Base-by-base conservation (phyloP, 306 rosid species). In the Crotalaria pallida region DNA sequence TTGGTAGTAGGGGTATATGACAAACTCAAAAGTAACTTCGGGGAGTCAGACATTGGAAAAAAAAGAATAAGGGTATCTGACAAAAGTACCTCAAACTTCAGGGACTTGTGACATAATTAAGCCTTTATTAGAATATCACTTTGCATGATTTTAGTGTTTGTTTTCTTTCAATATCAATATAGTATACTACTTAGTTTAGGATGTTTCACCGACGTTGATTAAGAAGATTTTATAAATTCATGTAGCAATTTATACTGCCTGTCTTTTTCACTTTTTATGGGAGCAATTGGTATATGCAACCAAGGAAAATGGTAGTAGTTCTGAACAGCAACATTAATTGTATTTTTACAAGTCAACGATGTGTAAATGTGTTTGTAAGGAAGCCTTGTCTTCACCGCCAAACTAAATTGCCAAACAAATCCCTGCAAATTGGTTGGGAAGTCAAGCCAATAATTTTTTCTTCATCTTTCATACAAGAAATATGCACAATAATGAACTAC, bases 251-350 rank as follows among this genome's bases (percentile, higher is more conserved):
- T 29, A 10, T 40, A 41, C 57, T 23, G 9, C 6, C 11, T 10
- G 9, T 8, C 38, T 36, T 7, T 5, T 73, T 57, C 11, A 56
- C 57, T 26, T 50, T 74, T 64, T 11, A 15, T 0, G 5, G 21
- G 43, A 50, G 49, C 21, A 47, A 21, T 45, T 43, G 67, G 49
- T 71, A 56, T 78, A 72, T 66, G 75, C 66, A 58, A 58, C 53
- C 82, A 8, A 79, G 43, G 71, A 57, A 78, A 65, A 65, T 21
- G 10, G 50, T 38, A 27, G n/a, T n/a, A n/a, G n/a, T n/a, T 57
- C 10, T 57, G 50, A 57, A 13, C 10, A 45, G 7, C 6, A 77
- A 75, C 21, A 23, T 69, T 45, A 64, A 58, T 27, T 31, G 36
- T 10, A 33, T 24, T 52, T 11, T 13, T 24, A 34, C 44, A 38